Conservation (phyloP, 2,329 filamentous ascomycete species). For the Graphiopsis chlorocephala region DNA sequence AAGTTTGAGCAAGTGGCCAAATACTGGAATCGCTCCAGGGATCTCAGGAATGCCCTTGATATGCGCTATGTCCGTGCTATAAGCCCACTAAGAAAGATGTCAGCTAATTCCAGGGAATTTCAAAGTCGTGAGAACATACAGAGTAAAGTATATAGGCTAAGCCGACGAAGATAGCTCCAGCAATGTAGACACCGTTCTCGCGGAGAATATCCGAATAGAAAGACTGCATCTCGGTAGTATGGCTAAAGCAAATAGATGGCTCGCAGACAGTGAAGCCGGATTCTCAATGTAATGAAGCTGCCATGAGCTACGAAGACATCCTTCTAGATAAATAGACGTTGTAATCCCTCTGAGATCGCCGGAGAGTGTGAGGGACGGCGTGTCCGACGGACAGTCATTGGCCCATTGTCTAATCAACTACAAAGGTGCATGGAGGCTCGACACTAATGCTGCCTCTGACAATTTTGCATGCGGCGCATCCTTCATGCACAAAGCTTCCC, state of each 20-base stretch:
- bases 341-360: neutral
- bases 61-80: slow-evolving; percentile 47
- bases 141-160: neutral
- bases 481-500: neutral
- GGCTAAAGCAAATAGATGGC: neutral
- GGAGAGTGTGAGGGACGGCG: neutral
- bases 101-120: neutral
- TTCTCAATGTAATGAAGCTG: neutral
- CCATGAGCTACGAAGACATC: neutral
- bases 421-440: neutral
- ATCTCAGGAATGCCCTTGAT: slow-evolving; percentile 52
- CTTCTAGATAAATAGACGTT: neutral
- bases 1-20: slow-evolving; percentile 51
- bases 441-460: neutral
- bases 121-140: neutral
- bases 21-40: slow-evolving; percentile 49
- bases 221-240: neutral
- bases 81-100: neutral
- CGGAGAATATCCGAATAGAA: neutral
- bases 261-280: neutral
- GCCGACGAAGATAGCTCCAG: neutral
- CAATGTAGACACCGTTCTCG: neutral
- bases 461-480: neutral
- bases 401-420: neutral
- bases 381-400: neutral